A percentile compares a stretch with the other conserved stretches of the same genome.
Conservation (phyloP, 768 basidiomycete species). For the Tylopilus sp. region DNA sequence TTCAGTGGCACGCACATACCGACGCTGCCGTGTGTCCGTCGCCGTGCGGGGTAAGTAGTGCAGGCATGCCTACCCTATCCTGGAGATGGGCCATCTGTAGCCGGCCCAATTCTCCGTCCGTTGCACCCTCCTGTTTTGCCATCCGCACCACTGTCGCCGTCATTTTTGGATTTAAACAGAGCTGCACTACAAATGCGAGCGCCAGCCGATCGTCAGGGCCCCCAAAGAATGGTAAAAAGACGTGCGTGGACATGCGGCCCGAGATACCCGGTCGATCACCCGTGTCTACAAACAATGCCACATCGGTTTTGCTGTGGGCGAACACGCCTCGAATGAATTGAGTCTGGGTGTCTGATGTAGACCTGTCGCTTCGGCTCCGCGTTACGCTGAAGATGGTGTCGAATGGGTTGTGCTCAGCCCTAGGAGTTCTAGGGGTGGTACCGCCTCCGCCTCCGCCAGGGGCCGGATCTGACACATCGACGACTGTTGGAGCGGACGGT, state of each 20-base stretch:
- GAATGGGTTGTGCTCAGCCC: constrained; percentile 56
- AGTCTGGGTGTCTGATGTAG: constrained; percentile 61
- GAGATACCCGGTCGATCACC: constrained; percentile 32
- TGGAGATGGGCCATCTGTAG: constrained; percentile 24
- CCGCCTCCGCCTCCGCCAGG: too few relatives aligned
- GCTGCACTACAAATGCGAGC: constrained; percentile 77
- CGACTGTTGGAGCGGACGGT: constrained; percentile 21
- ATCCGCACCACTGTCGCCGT: constrained; percentile 76
- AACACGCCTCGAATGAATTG: constrained; percentile 85
- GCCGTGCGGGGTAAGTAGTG: neutral
- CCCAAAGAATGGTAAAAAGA: constrained; percentile 91
- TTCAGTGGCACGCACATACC: too few relatives aligned
- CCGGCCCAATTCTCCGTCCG: constrained; percentile 20
- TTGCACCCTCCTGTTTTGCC: constrained; percentile 42
- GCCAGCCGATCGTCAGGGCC: constrained; percentile 92
- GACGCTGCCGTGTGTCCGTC: constrained; percentile 3
- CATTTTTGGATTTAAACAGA: constrained; percentile 66
- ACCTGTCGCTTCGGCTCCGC: constrained; percentile 31
- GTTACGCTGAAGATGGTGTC: constrained; percentile 57
- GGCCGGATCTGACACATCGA: neutral
- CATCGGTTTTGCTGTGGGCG: constrained; percentile 63
- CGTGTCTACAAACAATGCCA: constrained; percentile 81
- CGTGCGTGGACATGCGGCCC: constrained; percentile 43
- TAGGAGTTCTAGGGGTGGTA: constrained; percentile 12
- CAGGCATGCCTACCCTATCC: neutral